Evolutionary conservation across 441 rosid species (phyloP), one percentile per base, ranked within the genome.

Genomic region (Gossypium schwendimanii): DNA sequence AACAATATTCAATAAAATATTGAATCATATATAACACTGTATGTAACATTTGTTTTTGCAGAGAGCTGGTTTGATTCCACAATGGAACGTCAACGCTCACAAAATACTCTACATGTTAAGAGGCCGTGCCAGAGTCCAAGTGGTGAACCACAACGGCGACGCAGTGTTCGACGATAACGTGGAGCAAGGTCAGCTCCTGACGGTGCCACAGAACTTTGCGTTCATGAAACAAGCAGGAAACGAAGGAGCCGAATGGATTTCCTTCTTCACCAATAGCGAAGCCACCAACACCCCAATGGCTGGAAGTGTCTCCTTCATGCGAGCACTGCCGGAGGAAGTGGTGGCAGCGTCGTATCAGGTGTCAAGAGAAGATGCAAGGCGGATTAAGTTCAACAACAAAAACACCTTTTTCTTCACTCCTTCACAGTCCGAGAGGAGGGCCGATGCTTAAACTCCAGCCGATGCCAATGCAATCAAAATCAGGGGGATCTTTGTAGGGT

Each of bases 181-280:
- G 10, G 65, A 78, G 0, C 63, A 82, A 70, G 95, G 97, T 23
- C 91, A 91, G 68, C 72, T 90, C 6, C 10, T 94, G 62, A 61
- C 76, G 10, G 78, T 90, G 50, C 97, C 96, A 0, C 94, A 89
- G 69, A 88, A 89, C 74, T 89, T 80, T 62, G 84, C 86, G 0
- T 87, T 85, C 64, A 82, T 81, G 78, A 85, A 85, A 73, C 70
- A 80, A 24, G 85, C 92, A 0, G 85, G 84, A 67, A 69, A 73
- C 12, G 81, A 82, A 1, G 79, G 76, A 52, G 89, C 89, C 76
- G 81, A 85, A 53, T 91, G 90, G 83, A 41, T 94, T 0, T 64
- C 84, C 6, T 90, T 94, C 86, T 87, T 86, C 80, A 92, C 97
- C 62, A 84, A 82, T 70, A 86, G 80, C 50, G 82, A 87, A n/a